Evolutionary conservation across 257 asterid species (phyloP).

Genomic region (Handroanthus guayacan): DNA sequence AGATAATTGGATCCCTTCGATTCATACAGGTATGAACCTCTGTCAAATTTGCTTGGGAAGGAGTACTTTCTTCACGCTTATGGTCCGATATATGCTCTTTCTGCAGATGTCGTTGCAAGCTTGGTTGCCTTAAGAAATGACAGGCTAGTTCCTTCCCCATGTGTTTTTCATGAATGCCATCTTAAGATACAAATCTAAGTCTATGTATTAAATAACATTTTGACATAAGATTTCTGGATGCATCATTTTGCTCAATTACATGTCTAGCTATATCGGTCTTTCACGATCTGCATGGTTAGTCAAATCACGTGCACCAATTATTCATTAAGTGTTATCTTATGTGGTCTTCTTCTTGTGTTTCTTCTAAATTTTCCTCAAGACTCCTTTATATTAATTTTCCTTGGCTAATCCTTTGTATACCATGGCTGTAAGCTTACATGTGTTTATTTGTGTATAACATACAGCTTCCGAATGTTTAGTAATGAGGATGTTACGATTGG

Average conservation of each 20-base stretch:
- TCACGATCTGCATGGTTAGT: neutral
- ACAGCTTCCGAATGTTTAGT: slow-evolving; percentile 98
- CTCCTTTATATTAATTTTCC: neutral
- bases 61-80: slow-evolving; percentile 97
- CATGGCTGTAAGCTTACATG: neutral
- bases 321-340: neutral
- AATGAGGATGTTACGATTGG: slow-evolving; percentile 99
- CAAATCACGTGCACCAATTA: neutral
- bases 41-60: slow-evolving; percentile 79
- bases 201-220: too few relatives aligned
- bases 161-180: slow-evolving; percentile 16
- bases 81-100: slow-evolving; percentile 97
- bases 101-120: slow-evolving; percentile 94
- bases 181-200: slow-evolving; percentile 19
- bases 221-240: neutral
- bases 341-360: too few relatives aligned
- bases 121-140: slow-evolving; percentile 86
- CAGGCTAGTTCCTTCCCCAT: slow-evolving; percentile 67
- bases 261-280: neutral
- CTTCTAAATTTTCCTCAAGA: neutral
- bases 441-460: slow-evolving; percentile 12
- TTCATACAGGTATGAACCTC: slow-evolving; percentile 91
- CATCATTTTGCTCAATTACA: neutral
- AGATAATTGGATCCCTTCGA: slow-evolving; percentile 35
- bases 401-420: neutral